Percentiles rank a stretch among this genome's conserved stretches.
Evolutionary conservation across 805 yeast species (phyloP).

Genomic region (Candida orba): DNA sequence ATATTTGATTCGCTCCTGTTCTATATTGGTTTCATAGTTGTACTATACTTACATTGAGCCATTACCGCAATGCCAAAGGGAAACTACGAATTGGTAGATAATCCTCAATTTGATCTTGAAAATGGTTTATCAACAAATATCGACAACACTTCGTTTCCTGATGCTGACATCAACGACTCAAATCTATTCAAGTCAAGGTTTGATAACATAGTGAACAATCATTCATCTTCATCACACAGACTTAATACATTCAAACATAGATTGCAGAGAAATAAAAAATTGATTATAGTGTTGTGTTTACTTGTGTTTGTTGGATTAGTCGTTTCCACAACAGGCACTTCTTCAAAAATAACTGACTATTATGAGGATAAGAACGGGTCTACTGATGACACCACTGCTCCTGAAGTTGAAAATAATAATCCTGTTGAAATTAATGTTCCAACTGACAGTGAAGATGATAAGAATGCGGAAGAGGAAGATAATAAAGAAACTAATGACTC

Average conservation of each 20-base stretch:
- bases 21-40: neutral
- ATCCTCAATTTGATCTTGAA: slow-evolving; percentile 9
- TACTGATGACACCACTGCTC: slow-evolving; percentile 1
- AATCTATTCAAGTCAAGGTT: slow-evolving; percentile 12
- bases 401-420: slow-evolving; percentile 8
- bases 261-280: slow-evolving; percentile 11
- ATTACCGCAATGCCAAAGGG: slow-evolving; percentile 2
- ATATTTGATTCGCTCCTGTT: neutral
- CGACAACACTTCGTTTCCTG: neutral
- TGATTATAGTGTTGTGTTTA: slow-evolving; percentile 6
- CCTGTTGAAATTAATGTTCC: neutral
- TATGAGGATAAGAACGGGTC: slow-evolving; percentile 15
- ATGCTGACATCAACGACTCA: slow-evolving; percentile 3
- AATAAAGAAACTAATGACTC: neutral
- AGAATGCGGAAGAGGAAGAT: neutral
- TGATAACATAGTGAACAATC: slow-evolving; percentile 8
- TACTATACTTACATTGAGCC: too few species aligned
- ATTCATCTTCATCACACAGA: neutral
- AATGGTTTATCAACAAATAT: neutral
- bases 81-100: slow-evolving; percentile 16
- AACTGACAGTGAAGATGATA: neutral
- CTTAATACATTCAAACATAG: slow-evolving; percentile 5
- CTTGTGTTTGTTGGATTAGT: slow-evolving; percentile 15
- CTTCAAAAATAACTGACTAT: slow-evolving; percentile 15
- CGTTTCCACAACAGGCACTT: slow-evolving; percentile 11